Percentiles rank a stretch among this genome's conserved stretches.
Evolutionary conservation across 352 stramenopile species (phyloP).

Genomic region (Phytophthora podocarpi): DNA sequence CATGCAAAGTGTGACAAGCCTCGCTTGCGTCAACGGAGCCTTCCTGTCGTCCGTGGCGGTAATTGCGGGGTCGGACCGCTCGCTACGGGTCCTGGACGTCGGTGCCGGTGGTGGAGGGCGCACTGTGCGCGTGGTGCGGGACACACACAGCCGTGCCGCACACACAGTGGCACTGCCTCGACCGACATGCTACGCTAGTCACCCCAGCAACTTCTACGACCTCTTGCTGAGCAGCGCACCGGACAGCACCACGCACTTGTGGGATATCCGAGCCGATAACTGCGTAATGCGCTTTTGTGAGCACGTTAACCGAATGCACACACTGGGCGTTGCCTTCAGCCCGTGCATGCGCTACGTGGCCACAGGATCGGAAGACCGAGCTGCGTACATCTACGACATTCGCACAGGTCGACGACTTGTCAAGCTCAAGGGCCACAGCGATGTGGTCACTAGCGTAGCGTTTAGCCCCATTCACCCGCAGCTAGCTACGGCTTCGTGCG

Average conservation of each 20-base stretch:
- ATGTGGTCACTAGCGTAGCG: slow-evolving; percentile 78
- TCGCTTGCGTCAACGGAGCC: slow-evolving; percentile 80
- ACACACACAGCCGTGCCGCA: slow-evolving; percentile 62
- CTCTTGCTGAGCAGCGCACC: slow-evolving; percentile 77
- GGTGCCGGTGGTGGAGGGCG: slow-evolving; percentile 46
- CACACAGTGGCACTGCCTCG: slow-evolving; percentile 73
- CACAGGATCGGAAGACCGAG: slow-evolving; percentile 85
- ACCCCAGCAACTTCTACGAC: slow-evolving; percentile 83
- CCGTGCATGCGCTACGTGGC: slow-evolving; percentile 92
- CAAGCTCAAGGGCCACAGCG: slow-evolving; percentile 68
- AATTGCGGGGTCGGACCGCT: slow-evolving; percentile 75
- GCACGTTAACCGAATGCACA: slow-evolving; percentile 86
- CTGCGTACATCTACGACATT: slow-evolving; percentile 87
- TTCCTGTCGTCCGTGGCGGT: slow-evolving; percentile 84
- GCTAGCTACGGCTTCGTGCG: slow-evolving; percentile 83
- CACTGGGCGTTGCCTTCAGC: slow-evolving; percentile 75
- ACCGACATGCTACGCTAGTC: slow-evolving; percentile 70
- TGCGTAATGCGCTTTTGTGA: slow-evolving; percentile 86
- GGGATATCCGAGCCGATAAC: slow-evolving; percentile 88
- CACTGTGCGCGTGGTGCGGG: slow-evolving; percentile 60
- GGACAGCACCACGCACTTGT: slow-evolving; percentile 78
- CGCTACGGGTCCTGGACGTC: slow-evolving; percentile 76
- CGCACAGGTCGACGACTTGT: slow-evolving; percentile 65
- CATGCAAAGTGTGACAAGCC: slow-evolving; percentile 70
- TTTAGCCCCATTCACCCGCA: slow-evolving; percentile 85